phyloP scores from a whole-genome alignment of 2,329 filamentous ascomycete species.

The Cercospora nicotianae region DNA sequence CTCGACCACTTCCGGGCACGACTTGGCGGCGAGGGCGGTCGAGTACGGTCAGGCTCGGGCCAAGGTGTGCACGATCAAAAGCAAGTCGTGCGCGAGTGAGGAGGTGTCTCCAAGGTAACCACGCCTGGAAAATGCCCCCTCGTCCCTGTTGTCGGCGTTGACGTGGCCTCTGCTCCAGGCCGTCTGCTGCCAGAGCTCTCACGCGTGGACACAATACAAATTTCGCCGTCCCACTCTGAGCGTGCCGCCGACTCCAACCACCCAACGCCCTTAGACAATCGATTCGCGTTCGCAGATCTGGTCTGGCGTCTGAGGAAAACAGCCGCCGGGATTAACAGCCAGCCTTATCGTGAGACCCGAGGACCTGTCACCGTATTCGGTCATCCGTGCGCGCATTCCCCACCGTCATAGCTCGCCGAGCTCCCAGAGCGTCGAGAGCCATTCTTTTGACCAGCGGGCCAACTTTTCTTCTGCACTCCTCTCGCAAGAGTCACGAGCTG shows the following conservation, averaged over 20 bases:
- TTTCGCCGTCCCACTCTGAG: not conserved
- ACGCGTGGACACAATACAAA: not conserved
- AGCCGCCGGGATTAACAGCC: not conserved
- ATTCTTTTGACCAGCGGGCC: constrained; percentile 3
- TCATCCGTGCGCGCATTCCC: not conserved
- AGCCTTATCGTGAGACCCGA: constrained; percentile 14
- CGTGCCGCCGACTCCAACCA: not conserved
- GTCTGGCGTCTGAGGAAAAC: not conserved
- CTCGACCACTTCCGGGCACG: not conserved
- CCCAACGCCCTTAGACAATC: not conserved
- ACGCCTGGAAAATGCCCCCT: not conserved
- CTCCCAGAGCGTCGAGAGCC: not conserved
- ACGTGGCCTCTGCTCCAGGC: not conserved
- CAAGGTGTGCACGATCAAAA: not conserved
- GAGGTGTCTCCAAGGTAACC: constrained; percentile 1
- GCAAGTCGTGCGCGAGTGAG: not conserved
- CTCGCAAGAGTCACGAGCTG: constrained; percentile 9
- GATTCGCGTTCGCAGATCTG: constrained; percentile 2
- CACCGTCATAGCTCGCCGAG: constrained; percentile 11
- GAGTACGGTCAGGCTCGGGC: not conserved
- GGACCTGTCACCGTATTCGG: constrained; percentile 9
- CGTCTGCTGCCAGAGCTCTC: not conserved
- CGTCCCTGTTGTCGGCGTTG: not conserved
- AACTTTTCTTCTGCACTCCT: constrained; percentile 1
- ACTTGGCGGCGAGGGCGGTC: not conserved